These are phyloP conservation scores for Paecilomyces niveus DNA, from an alignment of 2,329 filamentous ascomycete species.

Conservation along the genomic window DNA sequence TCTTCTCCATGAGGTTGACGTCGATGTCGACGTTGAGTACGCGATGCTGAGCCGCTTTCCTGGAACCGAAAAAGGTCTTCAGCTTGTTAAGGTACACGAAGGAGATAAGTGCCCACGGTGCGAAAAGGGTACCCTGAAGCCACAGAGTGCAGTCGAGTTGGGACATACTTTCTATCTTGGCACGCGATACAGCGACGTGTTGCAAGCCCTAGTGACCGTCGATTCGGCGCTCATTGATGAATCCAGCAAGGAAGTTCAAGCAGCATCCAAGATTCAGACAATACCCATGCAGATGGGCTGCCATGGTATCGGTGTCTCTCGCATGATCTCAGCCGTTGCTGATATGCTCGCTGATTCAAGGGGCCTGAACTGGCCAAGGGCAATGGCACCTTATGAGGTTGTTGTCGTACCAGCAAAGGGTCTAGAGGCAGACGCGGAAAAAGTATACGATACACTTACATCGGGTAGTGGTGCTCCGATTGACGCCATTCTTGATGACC, in stretches of 20 bases:
- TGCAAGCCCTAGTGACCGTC: slow-evolving; percentile 56
- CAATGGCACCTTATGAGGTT: slow-evolving; percentile 77
- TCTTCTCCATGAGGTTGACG: slow-evolving; percentile 20
- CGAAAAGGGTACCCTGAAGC: slow-evolving; percentile 51
- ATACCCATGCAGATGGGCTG: slow-evolving; percentile 85
- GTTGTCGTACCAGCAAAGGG: slow-evolving; percentile 54
- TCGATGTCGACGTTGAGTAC: slow-evolving; percentile 24
- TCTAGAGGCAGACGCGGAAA: slow-evolving; percentile 43
- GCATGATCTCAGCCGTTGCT: slow-evolving; percentile 80
- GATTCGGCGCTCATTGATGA: slow-evolving; percentile 22
- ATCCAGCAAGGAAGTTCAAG: slow-evolving; percentile 7
- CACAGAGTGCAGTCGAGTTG: slow-evolving; percentile 74
- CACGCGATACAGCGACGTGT: slow-evolving; percentile 72
- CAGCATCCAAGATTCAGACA: slow-evolving; percentile 22
- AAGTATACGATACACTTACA: slow-evolving; percentile 58
- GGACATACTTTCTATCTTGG: slow-evolving; percentile 95
- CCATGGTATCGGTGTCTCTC: slow-evolving; percentile 87
- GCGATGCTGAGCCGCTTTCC: slow-evolving; percentile 31
- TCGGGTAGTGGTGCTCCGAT: slow-evolving; percentile 24
- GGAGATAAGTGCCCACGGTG: slow-evolving; percentile 73
- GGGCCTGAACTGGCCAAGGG: slow-evolving; percentile 81
- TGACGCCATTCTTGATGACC: slow-evolving; percentile 70
- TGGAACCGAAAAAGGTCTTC: slow-evolving; percentile 41
- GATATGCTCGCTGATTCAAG: slow-evolving; percentile 63
- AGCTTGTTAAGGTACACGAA: slow-evolving; percentile 57